Evolutionary conservation across 2,329 filamentous ascomycete species (phyloP), one percentile per base, ranked within the genome.

Genomic region (Aspergillus sp.): DNA sequence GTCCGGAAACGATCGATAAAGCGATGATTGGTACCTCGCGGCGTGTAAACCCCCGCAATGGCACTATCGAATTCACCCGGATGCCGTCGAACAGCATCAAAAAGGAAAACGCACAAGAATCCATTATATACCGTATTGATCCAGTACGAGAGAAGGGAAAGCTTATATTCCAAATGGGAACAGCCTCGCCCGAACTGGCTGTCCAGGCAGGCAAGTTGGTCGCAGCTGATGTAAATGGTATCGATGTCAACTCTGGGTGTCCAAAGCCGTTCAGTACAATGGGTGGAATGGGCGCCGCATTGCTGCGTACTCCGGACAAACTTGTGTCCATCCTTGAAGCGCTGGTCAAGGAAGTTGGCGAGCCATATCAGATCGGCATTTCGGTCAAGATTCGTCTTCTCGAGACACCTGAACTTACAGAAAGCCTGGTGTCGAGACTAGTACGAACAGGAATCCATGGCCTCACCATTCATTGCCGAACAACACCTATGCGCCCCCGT

Each of bases 231-330:
- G 95, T 99, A 3, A 87, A 88, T 0, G 95, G 95, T 59, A 97
- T 99, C 66, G 95, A 98, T 73, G 89, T 99, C 61, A 99, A 99
- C 73, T 92, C 95, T 0, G 95, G 95, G n/a, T 99, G 95, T 71
- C 95, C 95, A 0, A 99, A 99, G 75, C 90, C 93, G 0, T 99
- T 99, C 76, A 96, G 90, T 69, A 96, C 93, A 2, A 85, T 84
- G 61, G 92, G 92, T 59, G 95, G 95, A 49, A 99, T 99, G 95
- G 95, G 95, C 49, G 95, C 95, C 0, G 93, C 93, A 1, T 83
- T 99, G 19, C 83, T 99, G 15, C 86, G 85, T 65, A 93, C 89
- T 0, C 93, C 95, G 0, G 93, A 98, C 63, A 86, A 85, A 68
- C 83, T 99, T 1, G 89, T 87, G 66, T 83, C 87, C 0, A 99